Evolutionary conservation across 306 rosid genomes (phyloP).

Genomic region (Inga oerstediana): DNA sequence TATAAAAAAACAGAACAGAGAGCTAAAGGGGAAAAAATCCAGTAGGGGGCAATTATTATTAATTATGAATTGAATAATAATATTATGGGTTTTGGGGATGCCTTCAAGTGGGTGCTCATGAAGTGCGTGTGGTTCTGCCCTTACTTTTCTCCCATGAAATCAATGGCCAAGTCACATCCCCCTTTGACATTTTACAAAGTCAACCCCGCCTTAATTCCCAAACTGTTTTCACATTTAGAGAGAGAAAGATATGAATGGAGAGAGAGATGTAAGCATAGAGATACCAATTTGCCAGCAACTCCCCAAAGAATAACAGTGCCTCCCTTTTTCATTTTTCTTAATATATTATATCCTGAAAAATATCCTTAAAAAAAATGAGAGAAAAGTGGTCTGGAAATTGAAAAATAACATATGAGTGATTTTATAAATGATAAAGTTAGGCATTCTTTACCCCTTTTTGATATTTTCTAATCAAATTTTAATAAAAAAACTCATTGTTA

Average conservation of each 20-base stretch:
- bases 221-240: neutral
- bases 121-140: conserved; percentile 42
- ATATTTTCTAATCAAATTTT: too few relatives aligned
- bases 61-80: conserved; percentile 24
- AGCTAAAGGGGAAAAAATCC: neutral
- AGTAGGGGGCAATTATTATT: neutral
- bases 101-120: conserved; percentile 23
- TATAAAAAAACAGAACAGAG: neutral
- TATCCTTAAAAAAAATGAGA: too few relatives aligned
- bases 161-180: conserved; percentile 17
- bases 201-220: conserved; percentile 32
- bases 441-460: too few relatives aligned
- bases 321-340: neutral
- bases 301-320: neutral
- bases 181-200: conserved; percentile 48
- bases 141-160: conserved; percentile 26
- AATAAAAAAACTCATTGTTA: too few relatives aligned
- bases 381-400: too few relatives aligned
- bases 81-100: conserved; percentile 41
- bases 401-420: too few relatives aligned
- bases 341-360: neutral
- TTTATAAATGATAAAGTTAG: too few relatives aligned
- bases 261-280: conserved; percentile 38
- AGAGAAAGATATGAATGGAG: neutral
- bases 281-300: conserved; percentile 47